phyloP scores from a whole-genome alignment of 2,329 filamentous ascomycete species.

The Pseudogymnoascus sp. region DNA sequence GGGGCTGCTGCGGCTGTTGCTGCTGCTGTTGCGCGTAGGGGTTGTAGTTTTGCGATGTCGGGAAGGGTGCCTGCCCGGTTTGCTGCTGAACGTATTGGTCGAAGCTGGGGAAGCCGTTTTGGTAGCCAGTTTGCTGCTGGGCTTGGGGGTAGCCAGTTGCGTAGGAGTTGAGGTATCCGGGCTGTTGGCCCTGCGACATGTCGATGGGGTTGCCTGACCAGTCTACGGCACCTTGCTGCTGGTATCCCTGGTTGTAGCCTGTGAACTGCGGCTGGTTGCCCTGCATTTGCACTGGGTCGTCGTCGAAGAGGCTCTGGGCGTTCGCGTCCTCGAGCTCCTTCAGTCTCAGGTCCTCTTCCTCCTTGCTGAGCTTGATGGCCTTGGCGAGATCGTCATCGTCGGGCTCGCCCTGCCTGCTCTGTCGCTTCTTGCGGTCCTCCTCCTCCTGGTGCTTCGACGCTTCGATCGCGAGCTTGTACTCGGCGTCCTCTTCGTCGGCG shows the following conservation, averaged over 20 bases:
- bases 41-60: constrained; percentile 40
- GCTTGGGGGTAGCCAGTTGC: constrained; percentile 41
- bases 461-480: constrained; percentile 84
- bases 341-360: constrained; percentile 84
- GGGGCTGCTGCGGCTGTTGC: constrained; percentile 40
- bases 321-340: constrained; percentile 83
- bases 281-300: constrained; percentile 49
- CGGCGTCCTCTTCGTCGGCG: constrained; percentile 76
- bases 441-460: constrained; percentile 94
- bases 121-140: constrained; percentile 46
- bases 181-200: constrained; percentile 58
- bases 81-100: constrained; percentile 51
- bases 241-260: constrained; percentile 93
- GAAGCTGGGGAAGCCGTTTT: constrained; percentile 60
- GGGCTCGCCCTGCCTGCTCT: constrained; percentile 42
- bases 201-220: constrained; percentile 96
- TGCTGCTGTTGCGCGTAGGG: constrained; percentile 50
- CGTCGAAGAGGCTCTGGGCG: constrained; percentile 80
- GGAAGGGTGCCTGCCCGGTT: constrained; percentile 33
- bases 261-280: constrained; percentile 63
- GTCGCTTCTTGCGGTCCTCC: constrained; percentile 71
- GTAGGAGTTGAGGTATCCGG: constrained; percentile 55
- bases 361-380: constrained; percentile 88
- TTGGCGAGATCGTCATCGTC: constrained; percentile 88
- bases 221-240: constrained; percentile 92